Evolutionary conservation across 1,284 basidiomycete species (phyloP).

Genomic region (Malassezia cuniculi): DNA sequence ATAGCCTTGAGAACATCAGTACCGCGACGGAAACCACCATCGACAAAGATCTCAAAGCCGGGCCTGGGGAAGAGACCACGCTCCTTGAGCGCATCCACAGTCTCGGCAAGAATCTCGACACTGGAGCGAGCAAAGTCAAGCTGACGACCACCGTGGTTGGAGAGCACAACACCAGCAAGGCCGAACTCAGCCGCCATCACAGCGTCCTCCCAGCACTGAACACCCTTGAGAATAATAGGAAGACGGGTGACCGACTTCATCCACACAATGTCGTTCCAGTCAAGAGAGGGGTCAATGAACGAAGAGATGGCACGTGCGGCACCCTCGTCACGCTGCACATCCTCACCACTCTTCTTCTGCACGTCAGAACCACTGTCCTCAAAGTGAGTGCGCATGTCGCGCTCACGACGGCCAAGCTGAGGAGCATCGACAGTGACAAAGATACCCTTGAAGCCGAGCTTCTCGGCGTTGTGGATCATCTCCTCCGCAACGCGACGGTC

Average conservation of each 20-base stretch:
- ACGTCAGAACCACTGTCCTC: constrained; percentile 43
- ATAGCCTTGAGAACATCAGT: constrained; percentile 67
- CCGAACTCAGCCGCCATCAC: constrained; percentile 53
- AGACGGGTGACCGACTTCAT: constrained; percentile 60
- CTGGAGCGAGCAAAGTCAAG: constrained; percentile 38
- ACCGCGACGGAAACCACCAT: constrained; percentile 72
- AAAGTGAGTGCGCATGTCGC: constrained; percentile 51
- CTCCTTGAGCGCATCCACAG: constrained; percentile 56
- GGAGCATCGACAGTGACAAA: constrained; percentile 83
- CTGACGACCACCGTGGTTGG: constrained; percentile 48
- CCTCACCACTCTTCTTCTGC: constrained; percentile 36
- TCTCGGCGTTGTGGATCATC: constrained; percentile 60
- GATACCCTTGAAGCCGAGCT: constrained; percentile 62
- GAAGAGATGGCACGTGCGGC: constrained; percentile 48
- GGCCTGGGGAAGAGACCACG: constrained; percentile 51
- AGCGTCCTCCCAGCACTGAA: constrained; percentile 54
- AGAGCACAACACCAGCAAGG: constrained; percentile 47
- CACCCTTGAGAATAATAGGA: constrained; percentile 72
- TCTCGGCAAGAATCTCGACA: constrained; percentile 44
- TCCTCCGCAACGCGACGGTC: constrained; percentile 59
- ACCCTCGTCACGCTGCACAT: constrained; percentile 23
- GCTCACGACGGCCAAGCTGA: constrained; percentile 70
- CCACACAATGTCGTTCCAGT: constrained; percentile 57
- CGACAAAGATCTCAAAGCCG: constrained; percentile 64
- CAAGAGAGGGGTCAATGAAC: constrained; percentile 49